phyloP scores from a whole-genome alignment of 768 basidiomycete species.

The Panaeolus cyanescens region DNA sequence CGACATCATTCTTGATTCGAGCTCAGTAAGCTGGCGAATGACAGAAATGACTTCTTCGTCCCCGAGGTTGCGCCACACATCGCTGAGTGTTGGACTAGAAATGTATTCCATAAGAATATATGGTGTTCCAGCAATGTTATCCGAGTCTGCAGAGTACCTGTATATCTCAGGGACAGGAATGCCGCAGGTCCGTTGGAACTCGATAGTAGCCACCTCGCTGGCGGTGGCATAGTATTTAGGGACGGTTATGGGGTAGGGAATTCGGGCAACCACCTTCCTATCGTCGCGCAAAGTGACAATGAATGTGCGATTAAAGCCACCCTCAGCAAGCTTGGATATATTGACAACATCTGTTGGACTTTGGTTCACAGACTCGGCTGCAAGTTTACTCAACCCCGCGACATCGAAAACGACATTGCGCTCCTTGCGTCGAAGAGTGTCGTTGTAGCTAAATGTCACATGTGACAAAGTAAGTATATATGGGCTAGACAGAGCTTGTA shows the following conservation, averaged over 20 bases:
- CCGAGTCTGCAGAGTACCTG: constrained; percentile 39
- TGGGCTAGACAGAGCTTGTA: constrained; percentile 27
- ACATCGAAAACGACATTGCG: constrained; percentile 39
- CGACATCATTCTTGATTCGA: constrained; percentile 52
- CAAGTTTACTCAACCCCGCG: constrained; percentile 40
- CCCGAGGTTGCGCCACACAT: constrained; percentile 40
- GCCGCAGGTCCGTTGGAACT: constrained; percentile 36
- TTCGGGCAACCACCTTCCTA: constrained; percentile 40
- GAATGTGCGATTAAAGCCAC: constrained; percentile 43
- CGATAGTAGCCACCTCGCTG: constrained; percentile 50
- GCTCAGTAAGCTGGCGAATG: constrained; percentile 43
- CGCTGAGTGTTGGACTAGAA: constrained; percentile 38
- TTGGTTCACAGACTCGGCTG: constrained; percentile 41
- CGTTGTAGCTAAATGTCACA: constrained; percentile 33
- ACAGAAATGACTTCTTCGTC: constrained; percentile 42
- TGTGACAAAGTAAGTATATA: constrained; percentile 29
- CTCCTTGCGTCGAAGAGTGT: constrained; percentile 44
- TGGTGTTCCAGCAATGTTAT: constrained; percentile 42
- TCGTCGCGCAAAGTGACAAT: constrained; percentile 36
- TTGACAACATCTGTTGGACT: constrained; percentile 36
- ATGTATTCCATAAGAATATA: constrained; percentile 51
- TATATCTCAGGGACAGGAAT: constrained; percentile 44
- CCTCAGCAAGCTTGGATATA: constrained; percentile 46
- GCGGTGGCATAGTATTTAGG: constrained; percentile 41
- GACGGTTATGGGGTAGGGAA: constrained; percentile 38